These are phyloP conservation scores for Barnettozyma californica DNA, from an alignment of 805 yeast species.

Conservation along the genomic window DNA sequence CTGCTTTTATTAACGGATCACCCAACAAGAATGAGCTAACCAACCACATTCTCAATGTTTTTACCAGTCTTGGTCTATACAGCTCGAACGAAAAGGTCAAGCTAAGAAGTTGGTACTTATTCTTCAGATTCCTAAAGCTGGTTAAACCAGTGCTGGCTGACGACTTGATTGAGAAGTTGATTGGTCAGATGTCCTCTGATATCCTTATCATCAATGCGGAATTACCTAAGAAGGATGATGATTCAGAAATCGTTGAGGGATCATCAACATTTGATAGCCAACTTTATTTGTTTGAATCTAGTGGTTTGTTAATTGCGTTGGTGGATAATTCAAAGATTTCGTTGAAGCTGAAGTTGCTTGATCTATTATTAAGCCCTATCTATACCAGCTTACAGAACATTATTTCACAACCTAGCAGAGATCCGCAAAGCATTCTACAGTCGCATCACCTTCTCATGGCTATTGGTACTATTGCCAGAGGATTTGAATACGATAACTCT, in stretches of 20 bases:
- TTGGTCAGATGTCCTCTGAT: slow-evolving; percentile 53
- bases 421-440: slow-evolving; percentile 51
- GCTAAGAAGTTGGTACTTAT: slow-evolving; percentile 84
- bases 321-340: slow-evolving; percentile 41
- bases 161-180: slow-evolving; percentile 46
- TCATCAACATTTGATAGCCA: slow-evolving; percentile 69
- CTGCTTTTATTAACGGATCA: slow-evolving; percentile 49
- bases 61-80: slow-evolving; percentile 80
- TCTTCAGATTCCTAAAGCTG: slow-evolving; percentile 73
- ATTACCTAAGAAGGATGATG: slow-evolving; percentile 45
- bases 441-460: slow-evolving; percentile 86
- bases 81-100: slow-evolving; percentile 69
- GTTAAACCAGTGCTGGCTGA: slow-evolving; percentile 62
- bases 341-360: slow-evolving; percentile 42
- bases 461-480: slow-evolving; percentile 84
- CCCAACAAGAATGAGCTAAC: slow-evolving; percentile 46
- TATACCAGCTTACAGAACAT: slow-evolving; percentile 67
- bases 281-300: slow-evolving; percentile 76
- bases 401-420: slow-evolving; percentile 39
- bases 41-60: slow-evolving; percentile 63
- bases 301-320: slow-evolving; percentile 67
- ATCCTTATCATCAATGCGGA: slow-evolving; percentile 58
- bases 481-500: slow-evolving; percentile 44
- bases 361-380: slow-evolving; percentile 67
- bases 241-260: slow-evolving; percentile 43